Conservation (phyloP, 1,284 basidiomycete genomes). For the Ustanciosporium gigantosporum region DNA sequence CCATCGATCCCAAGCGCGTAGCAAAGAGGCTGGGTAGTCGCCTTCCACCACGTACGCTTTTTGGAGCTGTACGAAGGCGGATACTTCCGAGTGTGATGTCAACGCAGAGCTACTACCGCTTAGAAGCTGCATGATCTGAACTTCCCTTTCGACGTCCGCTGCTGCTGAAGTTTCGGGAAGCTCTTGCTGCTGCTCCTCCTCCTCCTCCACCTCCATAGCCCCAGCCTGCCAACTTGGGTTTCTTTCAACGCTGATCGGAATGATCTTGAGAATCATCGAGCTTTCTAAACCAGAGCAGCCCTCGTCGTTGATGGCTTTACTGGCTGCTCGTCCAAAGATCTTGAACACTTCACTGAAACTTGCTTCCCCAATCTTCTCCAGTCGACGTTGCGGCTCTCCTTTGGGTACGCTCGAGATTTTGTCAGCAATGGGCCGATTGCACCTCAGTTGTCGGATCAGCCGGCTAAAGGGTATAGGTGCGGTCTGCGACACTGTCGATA, state of each 20-base stretch:
- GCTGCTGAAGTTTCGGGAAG: slow-evolving; percentile 63
- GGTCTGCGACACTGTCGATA: slow-evolving; percentile 17
- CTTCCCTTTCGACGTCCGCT: slow-evolving; percentile 80
- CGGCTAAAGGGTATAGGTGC: slow-evolving; percentile 8
- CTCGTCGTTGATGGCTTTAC: background rate
- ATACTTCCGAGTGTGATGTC: too few relatives aligned
- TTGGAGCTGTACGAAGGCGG: slow-evolving; percentile 23
- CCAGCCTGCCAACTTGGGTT: too few relatives aligned
- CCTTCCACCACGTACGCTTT: slow-evolving; percentile 82
- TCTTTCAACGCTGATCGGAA: slow-evolving; percentile 71
- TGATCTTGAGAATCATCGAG: slow-evolving; percentile 68
- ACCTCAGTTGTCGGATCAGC: slow-evolving; percentile 6
- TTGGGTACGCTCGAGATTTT: too few relatives aligned
- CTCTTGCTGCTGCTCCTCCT: slow-evolving; percentile 18
- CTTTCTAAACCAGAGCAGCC: too few relatives aligned
- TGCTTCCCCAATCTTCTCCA: slow-evolving; percentile 86
- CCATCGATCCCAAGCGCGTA: slow-evolving; percentile 85
- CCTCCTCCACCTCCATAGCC: slow-evolving; percentile 35
- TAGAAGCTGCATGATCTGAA: slow-evolving; percentile 79
- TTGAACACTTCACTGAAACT: slow-evolving; percentile 96
- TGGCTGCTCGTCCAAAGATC: background rate
- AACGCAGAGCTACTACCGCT: slow-evolving; percentile 4
- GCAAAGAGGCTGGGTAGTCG: slow-evolving; percentile 75
- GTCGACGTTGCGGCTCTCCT: background rate
- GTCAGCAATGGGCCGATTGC: too few relatives aligned